A percentile compares a stretch with the other conserved stretches of the same genome.
phyloP scores from a whole-genome alignment of 805 yeast species.

The Saccharomycopsis fibuligera region DNA sequence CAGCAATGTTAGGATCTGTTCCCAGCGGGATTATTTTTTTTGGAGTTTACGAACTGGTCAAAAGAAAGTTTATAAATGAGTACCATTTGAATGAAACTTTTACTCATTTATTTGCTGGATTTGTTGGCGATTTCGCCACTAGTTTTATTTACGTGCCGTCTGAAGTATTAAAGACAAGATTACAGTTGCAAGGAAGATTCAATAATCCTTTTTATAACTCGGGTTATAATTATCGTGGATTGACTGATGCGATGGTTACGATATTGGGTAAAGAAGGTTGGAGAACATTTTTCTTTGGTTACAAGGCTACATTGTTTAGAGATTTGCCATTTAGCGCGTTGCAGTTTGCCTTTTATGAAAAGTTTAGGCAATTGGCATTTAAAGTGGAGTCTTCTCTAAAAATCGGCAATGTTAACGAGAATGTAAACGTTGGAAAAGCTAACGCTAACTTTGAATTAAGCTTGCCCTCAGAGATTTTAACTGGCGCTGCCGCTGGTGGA shows the following conservation, averaged over 20 bases:
- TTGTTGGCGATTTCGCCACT: conserved; percentile 88
- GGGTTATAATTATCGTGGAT: conserved; percentile 82
- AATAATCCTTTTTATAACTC: conserved; percentile 73
- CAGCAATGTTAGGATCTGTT: conserved; percentile 87
- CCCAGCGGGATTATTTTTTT: conserved; percentile 95
- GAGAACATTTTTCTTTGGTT: conserved; percentile 77
- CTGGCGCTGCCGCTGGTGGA: conserved; percentile 97
- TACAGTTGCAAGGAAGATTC: conserved; percentile 85
- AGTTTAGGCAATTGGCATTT: conserved; percentile 59
- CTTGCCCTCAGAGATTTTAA: conserved; percentile 56
- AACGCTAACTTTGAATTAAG: conserved; percentile 40
- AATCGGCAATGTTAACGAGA: conserved; percentile 26
- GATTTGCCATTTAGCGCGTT: conserved; percentile 95
- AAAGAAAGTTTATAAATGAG: conserved; percentile 60
- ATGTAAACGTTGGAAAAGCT: conserved; percentile 23
- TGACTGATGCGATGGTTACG: conserved; percentile 61
- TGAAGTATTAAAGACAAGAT: conserved; percentile 87
- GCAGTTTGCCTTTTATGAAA: conserved; percentile 93
- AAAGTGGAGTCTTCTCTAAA: conserved; percentile 29
- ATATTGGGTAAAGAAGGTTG: conserved; percentile 68
- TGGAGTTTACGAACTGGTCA: conserved; percentile 79
- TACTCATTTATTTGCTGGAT: conserved; percentile 78
- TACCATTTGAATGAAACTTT: conserved; percentile 68
- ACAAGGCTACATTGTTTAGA: conserved; percentile 86
- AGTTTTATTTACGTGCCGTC: conserved; percentile 90